Conservation (phyloP, 441 rosid species). For the Gossypium gossypioides region DNA sequence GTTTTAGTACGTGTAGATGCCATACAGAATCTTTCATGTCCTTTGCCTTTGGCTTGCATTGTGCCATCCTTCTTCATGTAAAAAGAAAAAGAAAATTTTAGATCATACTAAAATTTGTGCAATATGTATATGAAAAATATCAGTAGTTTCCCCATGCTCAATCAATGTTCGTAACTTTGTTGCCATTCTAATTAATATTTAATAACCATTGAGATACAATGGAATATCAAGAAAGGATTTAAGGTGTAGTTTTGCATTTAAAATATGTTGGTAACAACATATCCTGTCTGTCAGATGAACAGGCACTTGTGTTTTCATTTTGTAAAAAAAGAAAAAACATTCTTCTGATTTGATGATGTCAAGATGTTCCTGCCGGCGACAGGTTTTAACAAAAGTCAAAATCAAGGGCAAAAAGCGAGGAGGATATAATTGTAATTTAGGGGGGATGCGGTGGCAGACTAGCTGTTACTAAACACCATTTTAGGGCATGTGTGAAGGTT, state of each 20-base stretch:
- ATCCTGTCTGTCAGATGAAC: background rate
- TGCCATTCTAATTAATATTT: background rate
- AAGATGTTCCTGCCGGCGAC: background rate
- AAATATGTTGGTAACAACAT: background rate
- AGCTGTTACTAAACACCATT: conserved; percentile 6
- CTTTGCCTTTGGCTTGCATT: background rate
- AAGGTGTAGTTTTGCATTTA: background rate
- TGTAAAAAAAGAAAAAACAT: background rate
- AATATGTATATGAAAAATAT: background rate
- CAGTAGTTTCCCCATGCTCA: background rate
- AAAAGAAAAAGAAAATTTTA: background rate
- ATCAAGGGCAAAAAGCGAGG: background rate
- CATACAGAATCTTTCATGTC: background rate
- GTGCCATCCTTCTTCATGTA: background rate
- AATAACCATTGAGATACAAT: background rate
- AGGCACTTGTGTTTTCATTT: background rate
- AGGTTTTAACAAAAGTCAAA: background rate
- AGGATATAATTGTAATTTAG: conserved; percentile 18
- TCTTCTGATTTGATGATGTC: background rate
- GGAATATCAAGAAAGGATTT: background rate
- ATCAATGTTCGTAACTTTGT: background rate
- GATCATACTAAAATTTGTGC: background rate
- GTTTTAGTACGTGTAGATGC: background rate
- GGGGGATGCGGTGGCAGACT: background rate
- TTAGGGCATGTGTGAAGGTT: background rate